phyloP scores from a whole-genome alignment of 352 stramenopile species.

The Globisporangium yorkense region DNA sequence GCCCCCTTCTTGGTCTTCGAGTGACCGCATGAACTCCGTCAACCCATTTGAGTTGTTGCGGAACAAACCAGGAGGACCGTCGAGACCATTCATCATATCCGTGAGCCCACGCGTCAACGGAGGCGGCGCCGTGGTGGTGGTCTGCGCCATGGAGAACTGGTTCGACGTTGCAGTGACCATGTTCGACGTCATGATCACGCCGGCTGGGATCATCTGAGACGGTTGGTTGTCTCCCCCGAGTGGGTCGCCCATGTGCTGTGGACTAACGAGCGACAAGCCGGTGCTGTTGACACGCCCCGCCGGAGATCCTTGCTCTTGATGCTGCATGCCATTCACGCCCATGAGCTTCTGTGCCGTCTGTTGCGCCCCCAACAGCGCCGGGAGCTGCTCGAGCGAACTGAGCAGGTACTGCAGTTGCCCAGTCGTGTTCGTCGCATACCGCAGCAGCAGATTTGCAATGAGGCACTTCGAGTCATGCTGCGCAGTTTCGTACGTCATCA shows the following conservation, averaged over 20 bases:
- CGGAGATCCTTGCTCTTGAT: conserved; percentile 5
- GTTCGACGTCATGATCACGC: conserved; percentile 70
- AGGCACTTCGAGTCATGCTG: conserved; percentile 82
- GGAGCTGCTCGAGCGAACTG: conserved; percentile 71
- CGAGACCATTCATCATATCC: conserved; percentile 66
- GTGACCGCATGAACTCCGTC: conserved; percentile 71
- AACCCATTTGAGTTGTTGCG: conserved; percentile 71
- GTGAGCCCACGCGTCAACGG: conserved; percentile 31
- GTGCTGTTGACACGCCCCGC: conserved; percentile 8
- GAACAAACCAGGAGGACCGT: conserved; percentile 62
- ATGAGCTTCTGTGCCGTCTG: conserved; percentile 43
- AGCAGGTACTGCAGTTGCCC: conserved; percentile 70
- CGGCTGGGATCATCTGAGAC: conserved; percentile 46
- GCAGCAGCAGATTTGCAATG: conserved; percentile 77
- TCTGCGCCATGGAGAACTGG: conserved; percentile 50
- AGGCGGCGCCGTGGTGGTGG: conserved; percentile 25
- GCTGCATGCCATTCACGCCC: conserved; percentile 24
- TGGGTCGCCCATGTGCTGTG: conserved; percentile 31
- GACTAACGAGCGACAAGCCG: conserved; percentile 33
- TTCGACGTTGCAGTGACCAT: conserved; percentile 34
- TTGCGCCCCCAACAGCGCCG: conserved; percentile 49
- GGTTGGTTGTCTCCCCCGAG: conserved; percentile 24
- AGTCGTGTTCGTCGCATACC: conserved; percentile 77
- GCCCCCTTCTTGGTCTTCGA: conserved; percentile 60
- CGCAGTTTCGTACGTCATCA: conserved; percentile 79